Evolutionary conservation across 352 stramenopile genomes (phyloP).

Genomic region (Pythium apleroticum): DNA sequence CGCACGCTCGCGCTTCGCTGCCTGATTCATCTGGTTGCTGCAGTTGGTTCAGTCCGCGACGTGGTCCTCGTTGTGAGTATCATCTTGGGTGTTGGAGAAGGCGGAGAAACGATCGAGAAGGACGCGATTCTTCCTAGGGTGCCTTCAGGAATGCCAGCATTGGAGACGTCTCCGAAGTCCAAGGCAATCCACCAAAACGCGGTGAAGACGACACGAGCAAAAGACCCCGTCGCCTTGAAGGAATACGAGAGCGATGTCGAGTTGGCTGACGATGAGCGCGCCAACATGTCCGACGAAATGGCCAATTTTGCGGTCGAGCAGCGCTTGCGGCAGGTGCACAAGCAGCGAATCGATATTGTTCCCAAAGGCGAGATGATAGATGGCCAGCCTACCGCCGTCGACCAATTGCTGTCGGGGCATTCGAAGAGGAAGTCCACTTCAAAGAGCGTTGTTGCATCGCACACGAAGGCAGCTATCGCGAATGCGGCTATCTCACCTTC

Average conservation of each 20-base stretch:
- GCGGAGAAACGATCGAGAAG: not conserved
- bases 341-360: slow-evolving; percentile 21
- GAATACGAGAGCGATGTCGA: slow-evolving; percentile 11
- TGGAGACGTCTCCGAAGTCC: not conserved
- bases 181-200: not conserved
- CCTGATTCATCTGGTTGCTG: slow-evolving; percentile 54
- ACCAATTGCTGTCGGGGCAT: slow-evolving; percentile 19
- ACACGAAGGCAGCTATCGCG: slow-evolving; percentile 13
- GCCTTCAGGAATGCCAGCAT: not conserved
- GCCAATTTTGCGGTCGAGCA: slow-evolving; percentile 24
- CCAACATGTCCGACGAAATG: slow-evolving; percentile 11
- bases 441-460: slow-evolving; percentile 9
- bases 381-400: slow-evolving; percentile 19
- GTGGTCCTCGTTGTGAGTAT: slow-evolving; percentile 59
- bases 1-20: slow-evolving; percentile 53
- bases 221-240: slow-evolving; percentile 10
- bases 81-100: slow-evolving; percentile 46
- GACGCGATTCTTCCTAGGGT: not conserved
- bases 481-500: not conserved
- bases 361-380: slow-evolving; percentile 19
- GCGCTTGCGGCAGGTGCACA: slow-evolving; percentile 28
- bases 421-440: slow-evolving; percentile 18
- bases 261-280: slow-evolving; percentile 20
- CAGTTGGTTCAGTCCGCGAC: slow-evolving; percentile 48
- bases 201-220: not conserved